Evolutionary conservation across 768 basidiomycete species (phyloP).

Genomic region (Lentinula edodes): DNA sequence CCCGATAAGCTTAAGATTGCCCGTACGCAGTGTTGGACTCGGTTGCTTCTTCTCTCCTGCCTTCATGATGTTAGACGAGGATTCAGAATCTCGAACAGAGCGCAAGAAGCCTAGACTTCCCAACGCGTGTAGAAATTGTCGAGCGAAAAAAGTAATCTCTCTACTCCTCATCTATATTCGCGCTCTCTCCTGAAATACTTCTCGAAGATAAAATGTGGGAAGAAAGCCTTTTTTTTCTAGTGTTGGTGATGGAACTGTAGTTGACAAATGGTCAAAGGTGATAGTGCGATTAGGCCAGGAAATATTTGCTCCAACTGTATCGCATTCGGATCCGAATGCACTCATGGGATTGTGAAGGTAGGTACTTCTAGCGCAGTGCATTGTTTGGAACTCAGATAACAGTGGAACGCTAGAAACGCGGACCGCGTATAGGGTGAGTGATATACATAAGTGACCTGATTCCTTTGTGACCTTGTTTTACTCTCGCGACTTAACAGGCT

Average conservation of each 20-base stretch:
- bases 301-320: slow-evolving; percentile 39
- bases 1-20: too few species aligned
- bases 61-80: not conserved
- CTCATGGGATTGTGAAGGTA: slow-evolving; percentile 34
- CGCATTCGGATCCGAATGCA: slow-evolving; percentile 35
- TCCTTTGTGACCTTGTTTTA: too few species aligned
- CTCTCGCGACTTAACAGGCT: not conserved
- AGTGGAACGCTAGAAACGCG: slow-evolving; percentile 18
- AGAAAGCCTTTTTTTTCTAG: too few species aligned
- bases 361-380: too few species aligned
- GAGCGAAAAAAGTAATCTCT: not conserved
- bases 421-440: slow-evolving; percentile 31
- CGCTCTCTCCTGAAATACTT: too few species aligned
- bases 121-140: not conserved
- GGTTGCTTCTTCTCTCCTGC: not conserved
- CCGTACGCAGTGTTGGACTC: too few species aligned
- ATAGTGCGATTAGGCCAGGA: slow-evolving; percentile 40
- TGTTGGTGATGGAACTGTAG: not conserved
- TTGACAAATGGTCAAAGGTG: slow-evolving; percentile 18
- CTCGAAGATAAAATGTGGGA: too few species aligned
- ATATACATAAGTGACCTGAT: not conserved
- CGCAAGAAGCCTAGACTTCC: not conserved
- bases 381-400: too few species aligned
- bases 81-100: not conserved
- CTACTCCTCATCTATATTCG: not conserved